Percentiles rank a stretch among this genome's conserved stretches.
Conservation (phyloP, 495 filamentous ascomycete genomes). For the Penicillium riverlandense region DNA sequence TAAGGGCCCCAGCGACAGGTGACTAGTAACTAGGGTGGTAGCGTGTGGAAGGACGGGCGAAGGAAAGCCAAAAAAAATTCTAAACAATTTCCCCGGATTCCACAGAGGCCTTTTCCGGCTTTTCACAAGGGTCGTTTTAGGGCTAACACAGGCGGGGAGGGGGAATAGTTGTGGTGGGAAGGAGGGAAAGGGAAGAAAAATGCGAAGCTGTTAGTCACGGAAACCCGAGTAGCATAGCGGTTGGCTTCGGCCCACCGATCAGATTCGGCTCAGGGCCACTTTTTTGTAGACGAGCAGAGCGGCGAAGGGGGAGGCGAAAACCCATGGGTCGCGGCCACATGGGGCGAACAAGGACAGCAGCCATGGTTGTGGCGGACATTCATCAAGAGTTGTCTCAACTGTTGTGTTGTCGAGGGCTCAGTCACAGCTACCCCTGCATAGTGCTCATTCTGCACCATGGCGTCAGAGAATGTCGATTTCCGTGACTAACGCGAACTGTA, state of each 20-base stretch:
- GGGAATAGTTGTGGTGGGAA: conserved; percentile 18
- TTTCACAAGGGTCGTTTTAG: conserved; percentile 1
- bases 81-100: conserved; percentile 34
- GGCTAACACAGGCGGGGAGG: conserved; percentile 5
- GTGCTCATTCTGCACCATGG: neutral
- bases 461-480: too few relatives aligned
- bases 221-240: conserved; percentile 22
- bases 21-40: conserved; percentile 12
- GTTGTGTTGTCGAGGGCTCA: neutral
- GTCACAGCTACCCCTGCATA: conserved; percentile 21
- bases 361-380: neutral
- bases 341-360: conserved; percentile 4
- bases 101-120: neutral
- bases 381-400: neutral
- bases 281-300: neutral
- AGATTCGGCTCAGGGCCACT: conserved; percentile 1
- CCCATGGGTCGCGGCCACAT: conserved; percentile 6
- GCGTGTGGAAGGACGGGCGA: conserved; percentile 9
- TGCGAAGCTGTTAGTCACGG: conserved; percentile 42
- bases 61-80: conserved; percentile 15
- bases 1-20: conserved; percentile 19
- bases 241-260: conserved; percentile 5
- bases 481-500: too few relatives aligned
- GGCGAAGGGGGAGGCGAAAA: neutral
- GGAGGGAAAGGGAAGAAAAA: conserved; percentile 7